Evolutionary conservation across 2,329 filamentous ascomycete genomes (phyloP), one percentile per base, ranked within the genome.

Genomic region (Pseudogymnoascus sp.): DNA sequence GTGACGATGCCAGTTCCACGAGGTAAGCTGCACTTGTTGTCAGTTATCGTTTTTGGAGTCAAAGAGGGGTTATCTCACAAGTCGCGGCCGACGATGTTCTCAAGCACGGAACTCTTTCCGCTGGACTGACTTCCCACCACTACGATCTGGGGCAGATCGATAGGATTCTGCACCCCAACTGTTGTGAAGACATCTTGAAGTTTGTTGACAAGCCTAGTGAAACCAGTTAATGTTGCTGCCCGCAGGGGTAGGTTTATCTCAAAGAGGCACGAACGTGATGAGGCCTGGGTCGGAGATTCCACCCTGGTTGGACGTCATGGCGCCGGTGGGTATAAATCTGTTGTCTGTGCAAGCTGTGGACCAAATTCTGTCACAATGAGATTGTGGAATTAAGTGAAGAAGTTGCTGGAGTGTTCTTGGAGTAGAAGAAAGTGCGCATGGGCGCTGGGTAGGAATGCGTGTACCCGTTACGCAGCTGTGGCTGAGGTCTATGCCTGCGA

Each of bases 111-210:
- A 82, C 92, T 97, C 86, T 99, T 99, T 78, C 94, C 94, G 76
- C 93, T 97, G 18, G 94, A 99, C 80, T 99, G 94, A 76, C 92
- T 97, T 72, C 94, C 94, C 62, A 99, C 94, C 68, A 99, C 94
- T 69, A 89, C 93, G 75, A 99, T 99, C 80, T 99, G 94, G 61
- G 94, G 94, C 66, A 99, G 79, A 80, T 99, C 94, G 81, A 99
- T 99, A 65, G 94, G 94, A 78, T 99, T 99, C 84, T 96, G 94
- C 72, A 97, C 94, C 70, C 94, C 94, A 69, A 99, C 94, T 41
- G 94, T 97, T 65, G 93, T 88, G 75, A 99, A 99, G 69, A 99
- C 94, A 90, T 99, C 94, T 76, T 99, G 94, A 57, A 99, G 87
- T 81, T 96, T 97, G 82, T 99, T 99, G 74, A 99, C 94, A 70